Conservation (phyloP, 1,284 basidiomycete genomes). For the Tilletia caries region DNA sequence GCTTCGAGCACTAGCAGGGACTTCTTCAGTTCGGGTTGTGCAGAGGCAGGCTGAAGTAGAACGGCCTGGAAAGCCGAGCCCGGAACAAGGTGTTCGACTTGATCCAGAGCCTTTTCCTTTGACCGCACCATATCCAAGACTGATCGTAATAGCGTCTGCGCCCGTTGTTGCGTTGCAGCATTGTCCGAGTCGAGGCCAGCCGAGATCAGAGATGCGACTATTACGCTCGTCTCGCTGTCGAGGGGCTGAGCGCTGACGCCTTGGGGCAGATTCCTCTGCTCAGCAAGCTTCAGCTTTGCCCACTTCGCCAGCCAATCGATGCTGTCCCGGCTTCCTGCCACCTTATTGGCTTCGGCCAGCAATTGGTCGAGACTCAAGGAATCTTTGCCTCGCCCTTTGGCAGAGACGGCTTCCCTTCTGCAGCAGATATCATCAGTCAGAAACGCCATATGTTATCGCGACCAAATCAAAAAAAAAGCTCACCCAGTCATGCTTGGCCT, state of each 20-base stretch:
- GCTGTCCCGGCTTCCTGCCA: not conserved
- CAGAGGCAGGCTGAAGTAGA: not conserved
- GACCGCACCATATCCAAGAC: not conserved
- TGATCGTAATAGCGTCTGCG: not conserved
- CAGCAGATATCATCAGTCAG: too few relatives aligned
- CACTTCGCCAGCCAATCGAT: not conserved
- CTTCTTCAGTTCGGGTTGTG: not conserved
- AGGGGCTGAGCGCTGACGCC: not conserved
- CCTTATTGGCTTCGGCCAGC: too few relatives aligned
- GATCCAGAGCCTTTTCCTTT: not conserved
- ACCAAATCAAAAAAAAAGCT: too few relatives aligned
- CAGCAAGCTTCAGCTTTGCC: not conserved
- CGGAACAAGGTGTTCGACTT: not conserved
- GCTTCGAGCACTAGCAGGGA: constrained; percentile 3
- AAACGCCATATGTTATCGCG: too few relatives aligned
- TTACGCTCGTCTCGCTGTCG: too few relatives aligned
- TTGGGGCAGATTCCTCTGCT: not conserved
- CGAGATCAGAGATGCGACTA: not conserved
- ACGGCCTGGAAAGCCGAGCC: not conserved
- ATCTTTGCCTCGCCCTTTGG: too few relatives aligned
- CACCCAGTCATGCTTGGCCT: too few relatives aligned
- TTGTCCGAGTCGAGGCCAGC: not conserved
- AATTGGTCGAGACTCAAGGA: too few relatives aligned
- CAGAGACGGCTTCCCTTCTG: too few relatives aligned
- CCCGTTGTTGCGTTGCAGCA: not conserved